Conservation (phyloP, 495 filamentous ascomycete genomes). For the Talaromyces thailandensis region DNA sequence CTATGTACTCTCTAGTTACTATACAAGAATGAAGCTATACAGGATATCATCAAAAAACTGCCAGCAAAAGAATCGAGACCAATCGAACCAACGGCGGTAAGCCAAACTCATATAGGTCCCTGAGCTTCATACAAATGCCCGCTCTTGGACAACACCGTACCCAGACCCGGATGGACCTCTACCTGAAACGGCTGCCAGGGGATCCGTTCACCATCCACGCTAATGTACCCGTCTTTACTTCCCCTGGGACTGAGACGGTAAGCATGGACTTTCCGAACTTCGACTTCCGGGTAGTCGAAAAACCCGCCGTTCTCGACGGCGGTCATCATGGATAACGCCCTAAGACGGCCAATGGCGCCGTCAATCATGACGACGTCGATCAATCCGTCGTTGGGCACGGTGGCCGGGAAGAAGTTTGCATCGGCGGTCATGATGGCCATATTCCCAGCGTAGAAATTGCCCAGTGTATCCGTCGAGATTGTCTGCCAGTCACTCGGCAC, state of each 20-base stretch:
- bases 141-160: slow-evolving; percentile 69
- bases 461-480: slow-evolving; percentile 62
- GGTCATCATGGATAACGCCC: slow-evolving; percentile 55
- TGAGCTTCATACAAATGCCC: slow-evolving; percentile 65
- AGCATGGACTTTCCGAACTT: slow-evolving; percentile 70
- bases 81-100: neutral
- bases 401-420: slow-evolving; percentile 79
- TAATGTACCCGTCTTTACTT: slow-evolving; percentile 69
- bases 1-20: slow-evolving; percentile 5
- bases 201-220: slow-evolving; percentile 83
- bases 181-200: slow-evolving; percentile 85
- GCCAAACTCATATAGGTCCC: slow-evolving; percentile 28
- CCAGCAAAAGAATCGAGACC: neutral
- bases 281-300: slow-evolving; percentile 69
- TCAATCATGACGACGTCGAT: slow-evolving; percentile 78
- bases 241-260: slow-evolving; percentile 73
- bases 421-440: slow-evolving; percentile 89
- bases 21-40: slow-evolving; percentile 5
- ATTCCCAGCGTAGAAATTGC: slow-evolving; percentile 92
- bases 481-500: slow-evolving; percentile 68
- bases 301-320: slow-evolving; percentile 62
- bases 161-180: slow-evolving; percentile 77
- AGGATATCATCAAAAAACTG: neutral
- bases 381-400: slow-evolving; percentile 75
- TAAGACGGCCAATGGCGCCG: slow-evolving; percentile 58